Evolutionary conservation across 1,284 basidiomycete genomes (phyloP), one percentile per base, ranked within the genome.

Genomic region (Rhizoctonia solani): DNA sequence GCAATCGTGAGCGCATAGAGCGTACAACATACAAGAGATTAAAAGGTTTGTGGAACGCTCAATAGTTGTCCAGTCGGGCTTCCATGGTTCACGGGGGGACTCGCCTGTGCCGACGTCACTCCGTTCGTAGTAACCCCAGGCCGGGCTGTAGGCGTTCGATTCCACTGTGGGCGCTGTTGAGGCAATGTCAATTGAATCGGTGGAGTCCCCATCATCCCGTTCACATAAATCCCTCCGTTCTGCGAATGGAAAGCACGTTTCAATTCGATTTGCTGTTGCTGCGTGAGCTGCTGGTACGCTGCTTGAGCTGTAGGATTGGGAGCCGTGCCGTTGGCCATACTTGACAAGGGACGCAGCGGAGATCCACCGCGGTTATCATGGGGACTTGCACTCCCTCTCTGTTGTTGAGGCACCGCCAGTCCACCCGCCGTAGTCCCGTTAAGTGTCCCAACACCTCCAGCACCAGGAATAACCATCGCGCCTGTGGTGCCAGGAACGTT

Each of bases 281-380:
- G 49, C 16, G 41, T 65, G 21, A 53, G 59, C n/a, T 65, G 59
- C 25, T 65, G 59, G 27, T 41, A 53, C 49, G 49, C 34, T 4
- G 59, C 37, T 8, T 8, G 37, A 8, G 59, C 37, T 14, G 49
- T 21, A 30, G 49, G 49, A 11, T 52, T 47, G 5, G 49, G 37
- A n/a, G 47, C 52, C 13, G 47, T 49, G 11, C 59, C 59, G 25
- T 65, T 65, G 34, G 59, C 37, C 49, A 65, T 53, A 16, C 49
- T 39, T 13, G 59, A 65, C 9, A 65, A 49, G 4, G 49, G 59
- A 9, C 59, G 59, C 19, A 65, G 37, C n/a, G 59, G 59, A 16
- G 59, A 65, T 3, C 49, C 49, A n/a, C 59, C 59, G n/a, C 59
- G 59, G 21, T 65, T 65, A 53, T 65, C 49, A 11, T 53, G 34